Evolutionary conservation across 768 basidiomycete genomes (phyloP).

Genomic region (Tephrocybe sp.): DNA sequence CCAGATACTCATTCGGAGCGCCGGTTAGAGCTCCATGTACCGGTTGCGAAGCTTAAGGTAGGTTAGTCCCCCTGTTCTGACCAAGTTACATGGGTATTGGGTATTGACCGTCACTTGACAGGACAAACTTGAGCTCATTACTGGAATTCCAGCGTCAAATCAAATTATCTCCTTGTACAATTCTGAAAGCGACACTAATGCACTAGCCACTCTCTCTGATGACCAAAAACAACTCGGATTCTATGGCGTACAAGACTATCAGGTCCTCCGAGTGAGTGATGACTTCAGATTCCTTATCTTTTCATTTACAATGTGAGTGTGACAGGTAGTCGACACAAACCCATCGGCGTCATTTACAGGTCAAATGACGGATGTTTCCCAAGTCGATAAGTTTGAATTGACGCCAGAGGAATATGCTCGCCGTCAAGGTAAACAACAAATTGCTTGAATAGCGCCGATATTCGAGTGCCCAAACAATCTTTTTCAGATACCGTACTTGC

Average conservation of each 20-base stretch:
- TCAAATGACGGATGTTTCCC: conserved; percentile 78
- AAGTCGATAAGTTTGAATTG: conserved; percentile 92
- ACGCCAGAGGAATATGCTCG: conserved; percentile 77
- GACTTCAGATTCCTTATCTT: background rate
- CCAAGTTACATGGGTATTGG: background rate
- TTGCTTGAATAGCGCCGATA: no score
- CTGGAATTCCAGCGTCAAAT: conserved; percentile 78
- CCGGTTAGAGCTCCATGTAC: conserved; percentile 70
- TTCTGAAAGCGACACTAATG: conserved; percentile 48
- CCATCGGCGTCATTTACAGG: conserved; percentile 76
- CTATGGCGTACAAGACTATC: conserved; percentile 73
- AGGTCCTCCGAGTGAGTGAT: conserved; percentile 71
- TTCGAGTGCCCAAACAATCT: background rate
- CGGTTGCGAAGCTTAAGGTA: conserved; percentile 83
- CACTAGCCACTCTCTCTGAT: conserved; percentile 59
- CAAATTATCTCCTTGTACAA: conserved; percentile 68
- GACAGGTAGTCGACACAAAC: conserved; percentile 71
- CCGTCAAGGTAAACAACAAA: conserved; percentile 62
- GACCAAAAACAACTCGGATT: conserved; percentile 67
- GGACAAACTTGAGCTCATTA: conserved; percentile 84
- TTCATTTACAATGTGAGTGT: no score
- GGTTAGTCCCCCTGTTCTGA: background rate
- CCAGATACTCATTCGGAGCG: conserved; percentile 91
- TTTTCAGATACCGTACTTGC: conserved; percentile 79
- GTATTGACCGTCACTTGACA: conserved; percentile 23